Base-by-base conservation (phyloP, 352 stramenopile species). In the Pythium volutum region DNA sequence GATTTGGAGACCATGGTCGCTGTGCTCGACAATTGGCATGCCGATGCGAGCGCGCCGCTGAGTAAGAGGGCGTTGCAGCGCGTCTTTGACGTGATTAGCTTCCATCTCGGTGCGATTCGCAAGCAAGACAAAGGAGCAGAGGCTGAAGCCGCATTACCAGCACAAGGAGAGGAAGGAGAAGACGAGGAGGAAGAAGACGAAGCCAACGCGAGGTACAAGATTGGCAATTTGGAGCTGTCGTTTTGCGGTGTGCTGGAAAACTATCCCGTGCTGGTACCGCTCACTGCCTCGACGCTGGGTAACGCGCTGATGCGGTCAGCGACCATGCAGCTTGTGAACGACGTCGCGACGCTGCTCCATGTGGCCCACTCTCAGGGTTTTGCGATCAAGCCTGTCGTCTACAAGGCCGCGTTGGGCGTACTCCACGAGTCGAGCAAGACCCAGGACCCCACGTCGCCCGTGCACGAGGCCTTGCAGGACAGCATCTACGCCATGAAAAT, bases 21-120 rank as follows among this genome's bases (percentile, higher is more conserved):
- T 34, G 83, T 77, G 31, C 54, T 91, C 20, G 77, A 91, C 42
- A 75, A 79, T 22, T 88, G 76, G 75, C 76, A 87, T 22, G 62
- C 46, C n/a, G 29, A 25, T 53, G 55, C 67, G 31, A 56, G 52
- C n/a, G 67, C 59, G 18, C 51, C 61, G 6, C 57, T 88, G 36
- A 91, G 81, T 68, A 75, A 74, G 16, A 68, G 79, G 2, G 66
- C 79, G 11, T 50, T 76, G 6, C 67, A 82, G 43, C 75, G 77
- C 8, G 75, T 88, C 29, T 85, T 88, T 33, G 76, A 91, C 26
- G 63, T 84, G 34, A 76, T 88, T 11, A 82, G 75, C 10, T 71
- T 74, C 47, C 78, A 88, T 26, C 69, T 88, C 25, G 64, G 75
- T 59, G 62, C 66, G 23, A 57, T 86, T 23, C 64, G 62, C 5